These are phyloP conservation scores for Coemansia asiatica DNA, from an alignment of 192 early-diverging fungal species.

Conservation along the genomic window DNA sequence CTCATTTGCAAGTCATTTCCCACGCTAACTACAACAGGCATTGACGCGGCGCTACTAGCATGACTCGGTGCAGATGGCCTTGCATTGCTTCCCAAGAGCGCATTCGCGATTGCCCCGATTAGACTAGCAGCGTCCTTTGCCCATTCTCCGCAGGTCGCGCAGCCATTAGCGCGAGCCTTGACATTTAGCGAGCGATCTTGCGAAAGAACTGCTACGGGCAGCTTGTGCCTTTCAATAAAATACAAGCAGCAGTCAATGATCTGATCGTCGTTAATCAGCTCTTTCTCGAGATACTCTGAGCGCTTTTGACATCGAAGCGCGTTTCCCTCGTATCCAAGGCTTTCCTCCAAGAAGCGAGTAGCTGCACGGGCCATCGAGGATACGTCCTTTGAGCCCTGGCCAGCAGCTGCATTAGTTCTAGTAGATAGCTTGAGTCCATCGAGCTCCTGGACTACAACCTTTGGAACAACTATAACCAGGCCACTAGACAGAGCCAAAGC, in stretches of 20 bases:
- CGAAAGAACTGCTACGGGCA: constrained; percentile 41
- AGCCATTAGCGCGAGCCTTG: constrained; percentile 42
- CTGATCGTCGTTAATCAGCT: constrained; percentile 32
- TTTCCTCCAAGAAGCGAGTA: constrained; percentile 33
- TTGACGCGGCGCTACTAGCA: not conserved
- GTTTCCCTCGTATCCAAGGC: constrained; percentile 20
- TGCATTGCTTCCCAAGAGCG: not conserved
- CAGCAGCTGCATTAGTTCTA: not conserved
- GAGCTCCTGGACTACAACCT: constrained; percentile 44
- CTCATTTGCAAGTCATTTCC: not conserved
- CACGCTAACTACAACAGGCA: not conserved
- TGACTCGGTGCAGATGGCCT: not conserved
- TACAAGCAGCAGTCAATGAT: constrained; percentile 52
- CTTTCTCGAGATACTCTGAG: constrained; percentile 37
- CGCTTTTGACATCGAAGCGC: constrained; percentile 37
- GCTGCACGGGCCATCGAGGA: constrained; percentile 26
- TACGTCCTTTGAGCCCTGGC: not conserved
- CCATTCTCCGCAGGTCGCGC: constrained; percentile 40
- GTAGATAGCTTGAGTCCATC: constrained; percentile 31
- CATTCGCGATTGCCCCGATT: constrained; percentile 11
- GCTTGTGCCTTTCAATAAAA: constrained; percentile 25
- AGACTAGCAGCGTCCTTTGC: constrained; percentile 9
- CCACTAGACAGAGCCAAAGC: constrained; percentile 3
- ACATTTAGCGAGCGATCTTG: constrained; percentile 38
- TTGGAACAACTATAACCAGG: constrained; percentile 36